phyloP scores from a whole-genome alignment of 257 asterid species.

The Nicotiana paniculata region DNA sequence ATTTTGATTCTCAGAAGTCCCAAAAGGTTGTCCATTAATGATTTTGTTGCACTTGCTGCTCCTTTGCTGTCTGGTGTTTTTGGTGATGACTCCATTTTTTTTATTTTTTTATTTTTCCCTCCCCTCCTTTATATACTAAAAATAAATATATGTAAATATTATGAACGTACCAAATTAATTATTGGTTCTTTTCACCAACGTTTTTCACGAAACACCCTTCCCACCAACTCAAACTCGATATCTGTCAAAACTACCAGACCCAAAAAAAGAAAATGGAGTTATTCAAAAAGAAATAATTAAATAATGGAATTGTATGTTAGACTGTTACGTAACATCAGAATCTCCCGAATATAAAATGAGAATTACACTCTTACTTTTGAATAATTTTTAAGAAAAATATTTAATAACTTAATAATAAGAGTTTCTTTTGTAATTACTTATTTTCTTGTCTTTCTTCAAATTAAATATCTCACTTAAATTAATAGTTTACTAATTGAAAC shows the following conservation, averaged over 20 bases:
- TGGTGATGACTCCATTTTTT: constrained; percentile 28
- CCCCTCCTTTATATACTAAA: neutral
- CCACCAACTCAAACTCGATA: neutral
- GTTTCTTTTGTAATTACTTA: too few species aligned
- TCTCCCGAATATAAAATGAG: neutral
- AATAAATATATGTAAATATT: neutral
- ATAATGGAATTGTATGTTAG: neutral
- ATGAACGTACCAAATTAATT: neutral
- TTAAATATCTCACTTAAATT: neutral
- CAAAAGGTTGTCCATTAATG: constrained; percentile 43
- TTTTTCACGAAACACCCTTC: neutral
- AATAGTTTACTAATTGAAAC: neutral
- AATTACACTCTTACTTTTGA: neutral
- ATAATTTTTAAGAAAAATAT: neutral
- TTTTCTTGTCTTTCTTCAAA: neutral
- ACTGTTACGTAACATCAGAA: neutral
- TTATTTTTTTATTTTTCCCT: too few species aligned
- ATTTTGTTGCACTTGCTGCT: constrained; percentile 6
- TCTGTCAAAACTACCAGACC: neutral
- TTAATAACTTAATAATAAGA: neutral
- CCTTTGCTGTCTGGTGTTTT: neutral
- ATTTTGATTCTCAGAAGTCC: constrained; percentile 70
- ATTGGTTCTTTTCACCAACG: neutral
- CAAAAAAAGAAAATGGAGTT: neutral
- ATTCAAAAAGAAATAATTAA: neutral